Conservation (phyloP, 2,329 filamentous ascomycete species). For the Trichophyton verrucosum region DNA sequence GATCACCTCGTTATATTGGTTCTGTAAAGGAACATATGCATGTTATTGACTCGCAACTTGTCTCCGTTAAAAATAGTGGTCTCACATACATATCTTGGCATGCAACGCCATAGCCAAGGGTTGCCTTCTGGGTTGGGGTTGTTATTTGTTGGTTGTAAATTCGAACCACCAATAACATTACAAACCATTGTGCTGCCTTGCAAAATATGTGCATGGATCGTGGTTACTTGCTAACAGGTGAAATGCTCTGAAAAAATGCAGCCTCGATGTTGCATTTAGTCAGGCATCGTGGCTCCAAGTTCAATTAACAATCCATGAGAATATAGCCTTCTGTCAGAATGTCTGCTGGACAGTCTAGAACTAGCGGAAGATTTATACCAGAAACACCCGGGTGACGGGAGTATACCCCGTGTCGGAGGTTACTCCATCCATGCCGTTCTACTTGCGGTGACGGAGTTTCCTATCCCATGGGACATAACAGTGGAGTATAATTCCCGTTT, state of each 20-base stretch:
- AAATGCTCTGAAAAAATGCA: not conserved
- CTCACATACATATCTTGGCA: constrained; percentile 4
- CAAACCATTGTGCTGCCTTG: not conserved
- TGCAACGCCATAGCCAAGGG: not conserved
- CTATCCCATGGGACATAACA: not conserved
- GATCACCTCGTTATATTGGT: not conserved
- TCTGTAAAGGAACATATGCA: not conserved
- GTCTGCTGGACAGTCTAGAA: not conserved
- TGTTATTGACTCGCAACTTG: not conserved
- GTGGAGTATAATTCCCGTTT: constrained; percentile 1
- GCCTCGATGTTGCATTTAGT: not conserved
- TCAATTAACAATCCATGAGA: not conserved
- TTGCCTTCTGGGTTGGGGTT: not conserved
- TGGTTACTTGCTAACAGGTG: not conserved
- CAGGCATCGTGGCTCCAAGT: not conserved
- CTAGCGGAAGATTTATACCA: not conserved
- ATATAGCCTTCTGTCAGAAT: not conserved
- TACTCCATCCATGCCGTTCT: not conserved
- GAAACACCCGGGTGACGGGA: not conserved
- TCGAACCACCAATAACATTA: not conserved
- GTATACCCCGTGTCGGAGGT: not conserved
- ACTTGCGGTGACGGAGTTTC: not conserved
- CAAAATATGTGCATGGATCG: not conserved
- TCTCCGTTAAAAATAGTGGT: not conserved
- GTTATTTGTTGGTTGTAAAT: not conserved